Conservation (phyloP, 2,329 filamentous ascomycete species). For the Didymella glomerata region DNA sequence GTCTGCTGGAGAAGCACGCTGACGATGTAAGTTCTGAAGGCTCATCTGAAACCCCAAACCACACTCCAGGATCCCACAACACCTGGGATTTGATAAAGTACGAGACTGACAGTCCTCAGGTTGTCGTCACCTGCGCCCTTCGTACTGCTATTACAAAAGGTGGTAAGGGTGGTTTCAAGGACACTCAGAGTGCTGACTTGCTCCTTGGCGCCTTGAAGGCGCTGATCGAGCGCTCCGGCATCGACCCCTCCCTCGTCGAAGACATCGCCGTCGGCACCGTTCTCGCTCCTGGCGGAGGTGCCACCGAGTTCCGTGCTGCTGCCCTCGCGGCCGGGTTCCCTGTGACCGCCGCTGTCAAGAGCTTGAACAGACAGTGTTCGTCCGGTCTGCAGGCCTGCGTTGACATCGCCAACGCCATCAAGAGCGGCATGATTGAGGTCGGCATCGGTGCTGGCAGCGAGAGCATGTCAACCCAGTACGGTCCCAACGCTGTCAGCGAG, state of each 20-base stretch:
- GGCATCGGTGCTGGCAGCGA: slow-evolving; percentile 95
- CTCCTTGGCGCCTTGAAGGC: slow-evolving; percentile 83
- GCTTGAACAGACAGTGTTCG: slow-evolving; percentile 93
- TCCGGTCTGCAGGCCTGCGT: slow-evolving; percentile 91
- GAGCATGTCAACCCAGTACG: slow-evolving; percentile 94
- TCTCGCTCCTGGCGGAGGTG: slow-evolving; percentile 89
- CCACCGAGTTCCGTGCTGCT: slow-evolving; percentile 95
- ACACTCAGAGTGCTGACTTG: slow-evolving; percentile 86
- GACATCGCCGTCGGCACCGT: slow-evolving; percentile 93
- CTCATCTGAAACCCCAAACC: slow-evolving; percentile 2
- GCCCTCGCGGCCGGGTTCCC: slow-evolving; percentile 91
- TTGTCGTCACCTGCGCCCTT: slow-evolving; percentile 92
- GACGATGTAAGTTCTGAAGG: slow-evolving; percentile 59
- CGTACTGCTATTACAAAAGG: slow-evolving; percentile 93
- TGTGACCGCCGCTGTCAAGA: slow-evolving; percentile 81
- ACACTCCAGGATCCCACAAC: background rate
- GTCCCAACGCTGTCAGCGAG: slow-evolving; percentile 86
- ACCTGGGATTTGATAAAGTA: background rate
- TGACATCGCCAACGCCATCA: slow-evolving; percentile 93
- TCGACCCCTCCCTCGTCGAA: slow-evolving; percentile 87
- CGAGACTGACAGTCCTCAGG: slow-evolving; percentile 41
- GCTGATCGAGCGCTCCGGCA: slow-evolving; percentile 82
- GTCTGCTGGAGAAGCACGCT: slow-evolving; percentile 62
- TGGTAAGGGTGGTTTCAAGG: slow-evolving; percentile 94
- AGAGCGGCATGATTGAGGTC: slow-evolving; percentile 90